Evolutionary conservation across 2,329 filamentous ascomycete genomes (phyloP).

Genomic region (Leptosphaerulina australis): DNA sequence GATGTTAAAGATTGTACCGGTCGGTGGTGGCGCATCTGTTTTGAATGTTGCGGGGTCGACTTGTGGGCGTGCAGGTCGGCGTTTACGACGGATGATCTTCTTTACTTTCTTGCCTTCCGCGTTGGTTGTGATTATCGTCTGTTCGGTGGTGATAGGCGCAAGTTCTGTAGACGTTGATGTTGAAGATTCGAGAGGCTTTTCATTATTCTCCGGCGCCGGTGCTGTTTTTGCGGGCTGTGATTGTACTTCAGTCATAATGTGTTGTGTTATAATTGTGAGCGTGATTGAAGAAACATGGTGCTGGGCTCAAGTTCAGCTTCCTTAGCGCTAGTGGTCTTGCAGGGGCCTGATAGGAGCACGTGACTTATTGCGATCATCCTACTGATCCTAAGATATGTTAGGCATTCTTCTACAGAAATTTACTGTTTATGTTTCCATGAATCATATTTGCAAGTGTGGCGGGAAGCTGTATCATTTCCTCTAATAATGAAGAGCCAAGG

Average conservation of each 20-base stretch:
- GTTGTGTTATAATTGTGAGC: constrained; percentile 1
- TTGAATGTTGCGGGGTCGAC: constrained; percentile 84
- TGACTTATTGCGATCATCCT: neutral
- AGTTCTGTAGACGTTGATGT: constrained; percentile 36
- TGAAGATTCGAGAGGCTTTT: constrained; percentile 22
- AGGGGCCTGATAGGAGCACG: neutral
- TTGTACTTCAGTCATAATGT: constrained; percentile 42
- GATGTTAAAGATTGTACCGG: constrained; percentile 95
- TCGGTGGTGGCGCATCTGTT: constrained; percentile 86
- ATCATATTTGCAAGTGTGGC: neutral
- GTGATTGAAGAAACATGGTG: neutral
- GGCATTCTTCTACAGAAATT: no score
- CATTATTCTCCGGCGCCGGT: constrained; percentile 13
- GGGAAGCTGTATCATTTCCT: neutral
- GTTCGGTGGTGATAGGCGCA: constrained; percentile 33
- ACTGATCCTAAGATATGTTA: no score
- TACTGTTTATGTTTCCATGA: no score
- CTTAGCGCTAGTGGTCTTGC: constrained; percentile 6
- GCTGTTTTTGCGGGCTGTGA: constrained; percentile 32
- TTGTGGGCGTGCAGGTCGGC: constrained; percentile 85
- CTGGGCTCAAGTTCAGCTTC: constrained; percentile 9
- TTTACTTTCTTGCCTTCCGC: constrained; percentile 72
- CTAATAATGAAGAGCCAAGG: neutral
- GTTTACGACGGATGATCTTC: constrained; percentile 90
- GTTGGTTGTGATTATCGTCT: constrained; percentile 44